Conservation (phyloP, 768 basidiomycete genomes). For the Rhodosporidiobolus odoratus region DNA sequence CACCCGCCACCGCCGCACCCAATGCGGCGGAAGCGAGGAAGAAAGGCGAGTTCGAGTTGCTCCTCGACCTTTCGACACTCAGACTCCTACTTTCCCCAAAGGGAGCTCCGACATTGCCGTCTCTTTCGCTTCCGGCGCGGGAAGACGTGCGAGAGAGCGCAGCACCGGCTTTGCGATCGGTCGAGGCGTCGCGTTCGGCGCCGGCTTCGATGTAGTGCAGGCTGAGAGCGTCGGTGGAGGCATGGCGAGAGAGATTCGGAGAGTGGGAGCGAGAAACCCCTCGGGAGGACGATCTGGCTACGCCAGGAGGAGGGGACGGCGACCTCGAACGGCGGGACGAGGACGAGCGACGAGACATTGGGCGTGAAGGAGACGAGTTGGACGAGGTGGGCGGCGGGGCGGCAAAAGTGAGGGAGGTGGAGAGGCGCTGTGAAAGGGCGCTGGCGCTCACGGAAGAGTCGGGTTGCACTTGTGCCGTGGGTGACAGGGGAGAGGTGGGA, state of each 20-base stretch:
- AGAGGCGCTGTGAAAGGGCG: slow-evolving; percentile 27
- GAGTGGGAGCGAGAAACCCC: slow-evolving; percentile 19
- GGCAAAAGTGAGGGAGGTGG: slow-evolving; percentile 29
- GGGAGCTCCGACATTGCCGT: not conserved
- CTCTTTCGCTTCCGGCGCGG: slow-evolving; percentile 14
- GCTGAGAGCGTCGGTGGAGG: slow-evolving; percentile 26
- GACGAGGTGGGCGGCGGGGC: slow-evolving; percentile 9
- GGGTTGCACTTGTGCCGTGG: not conserved
- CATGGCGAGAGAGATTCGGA: slow-evolving; percentile 24
- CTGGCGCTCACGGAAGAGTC: slow-evolving; percentile 2
- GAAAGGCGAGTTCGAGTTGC: not conserved
- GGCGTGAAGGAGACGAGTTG: slow-evolving; percentile 16
- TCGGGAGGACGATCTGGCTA: not conserved
- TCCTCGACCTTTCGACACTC: not conserved
- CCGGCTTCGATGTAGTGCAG: slow-evolving; percentile 35
- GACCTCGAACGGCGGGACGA: slow-evolving; percentile 9
- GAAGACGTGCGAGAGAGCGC: slow-evolving; percentile 7
- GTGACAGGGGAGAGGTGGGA: not conserved
- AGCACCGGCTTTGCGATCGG: no score
- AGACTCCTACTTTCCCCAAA: not conserved
- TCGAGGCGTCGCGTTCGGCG: not conserved
- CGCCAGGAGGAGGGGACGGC: slow-evolving; percentile 6
- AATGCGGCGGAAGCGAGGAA: not conserved
- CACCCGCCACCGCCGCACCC: not conserved
- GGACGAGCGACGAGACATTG: not conserved